Evolutionary conservation across 371 early-diverging fungal species (phyloP).

Genomic region (Syncephalis plumigaleata): DNA sequence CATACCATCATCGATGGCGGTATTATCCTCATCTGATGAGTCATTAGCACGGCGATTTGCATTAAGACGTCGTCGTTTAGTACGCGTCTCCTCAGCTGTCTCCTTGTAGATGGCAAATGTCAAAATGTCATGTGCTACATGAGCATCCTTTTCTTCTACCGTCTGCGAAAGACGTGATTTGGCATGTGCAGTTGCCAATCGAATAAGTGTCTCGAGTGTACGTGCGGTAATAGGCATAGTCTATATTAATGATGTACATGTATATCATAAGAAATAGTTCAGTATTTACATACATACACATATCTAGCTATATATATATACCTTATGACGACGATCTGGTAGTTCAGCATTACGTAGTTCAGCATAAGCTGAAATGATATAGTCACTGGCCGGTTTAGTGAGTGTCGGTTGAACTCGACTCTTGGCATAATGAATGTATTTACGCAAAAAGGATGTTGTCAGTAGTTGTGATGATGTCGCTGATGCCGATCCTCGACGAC

Average conservation of each 20-base stretch:
- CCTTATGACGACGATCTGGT: constrained; percentile 8
- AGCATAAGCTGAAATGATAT: constrained; percentile 63
- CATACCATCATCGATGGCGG: constrained; percentile 13
- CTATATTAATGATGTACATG: no score
- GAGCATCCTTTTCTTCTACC: constrained; percentile 78
- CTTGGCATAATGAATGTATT: constrained; percentile 76
- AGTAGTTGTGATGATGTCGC: constrained; percentile 24
- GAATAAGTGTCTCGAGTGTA: constrained; percentile 97
- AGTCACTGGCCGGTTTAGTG: constrained; percentile 51
- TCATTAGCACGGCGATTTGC: constrained; percentile 6
- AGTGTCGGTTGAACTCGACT: constrained; percentile 48
- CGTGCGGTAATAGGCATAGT: constrained; percentile 91
- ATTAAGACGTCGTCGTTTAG: constrained; percentile 15
- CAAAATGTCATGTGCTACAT: constrained; percentile 66
- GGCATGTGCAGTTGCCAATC: constrained; percentile 97
- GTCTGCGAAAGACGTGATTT: constrained; percentile 74
- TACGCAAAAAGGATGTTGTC: constrained; percentile 58
- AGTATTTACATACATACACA: neutral
- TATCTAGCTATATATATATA: neutral
- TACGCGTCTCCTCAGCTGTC: constrained; percentile 38
- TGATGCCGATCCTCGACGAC: constrained; percentile 12
- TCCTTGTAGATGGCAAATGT: constrained; percentile 89
- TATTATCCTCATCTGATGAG: constrained; percentile 12
- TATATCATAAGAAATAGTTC: neutral
- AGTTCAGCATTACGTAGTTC: constrained; percentile 34